phyloP scores from a whole-genome alignment of 2,329 filamentous ascomycete species.

The Chaetomium sp. region DNA sequence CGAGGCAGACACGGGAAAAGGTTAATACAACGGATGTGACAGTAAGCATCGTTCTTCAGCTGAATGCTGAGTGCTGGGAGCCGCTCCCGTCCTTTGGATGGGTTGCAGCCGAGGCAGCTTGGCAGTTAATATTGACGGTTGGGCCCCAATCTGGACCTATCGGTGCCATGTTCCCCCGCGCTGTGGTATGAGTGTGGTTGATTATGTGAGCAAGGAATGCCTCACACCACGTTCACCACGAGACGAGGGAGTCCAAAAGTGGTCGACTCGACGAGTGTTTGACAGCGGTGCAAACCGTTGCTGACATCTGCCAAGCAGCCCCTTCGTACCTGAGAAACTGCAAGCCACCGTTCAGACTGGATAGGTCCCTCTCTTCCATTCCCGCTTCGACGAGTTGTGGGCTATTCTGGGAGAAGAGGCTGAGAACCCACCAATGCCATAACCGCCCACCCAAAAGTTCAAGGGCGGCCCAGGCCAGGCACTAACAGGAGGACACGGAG shows the following conservation, averaged over 20 bases:
- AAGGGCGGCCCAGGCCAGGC: neutral
- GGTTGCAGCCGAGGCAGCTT: neutral
- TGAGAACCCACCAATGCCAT: neutral
- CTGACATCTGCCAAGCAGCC: neutral
- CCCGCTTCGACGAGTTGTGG: neutral
- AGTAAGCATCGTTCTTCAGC: neutral
- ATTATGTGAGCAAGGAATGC: neutral
- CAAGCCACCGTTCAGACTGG: neutral
- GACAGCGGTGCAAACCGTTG: neutral
- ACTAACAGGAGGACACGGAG: neutral
- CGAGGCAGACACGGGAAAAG: neutral
- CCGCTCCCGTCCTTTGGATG: neutral
- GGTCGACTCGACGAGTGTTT: neutral
- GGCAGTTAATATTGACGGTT: neutral
- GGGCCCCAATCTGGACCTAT: neutral
- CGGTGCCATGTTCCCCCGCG: neutral
- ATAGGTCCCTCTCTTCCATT: neutral
- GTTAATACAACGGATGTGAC: neutral
- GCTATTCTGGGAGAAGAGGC: neutral
- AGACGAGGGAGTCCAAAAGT: neutral
- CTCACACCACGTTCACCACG: neutral
- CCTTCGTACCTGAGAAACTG: neutral
- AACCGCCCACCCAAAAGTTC: neutral
- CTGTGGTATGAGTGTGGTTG: neutral
- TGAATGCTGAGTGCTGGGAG: neutral